A percentile compares a stretch with the other conserved stretches of the same genome.
phyloP scores from a whole-genome alignment of 2,329 filamentous ascomycete species.

The Epichloe gansuensis region DNA sequence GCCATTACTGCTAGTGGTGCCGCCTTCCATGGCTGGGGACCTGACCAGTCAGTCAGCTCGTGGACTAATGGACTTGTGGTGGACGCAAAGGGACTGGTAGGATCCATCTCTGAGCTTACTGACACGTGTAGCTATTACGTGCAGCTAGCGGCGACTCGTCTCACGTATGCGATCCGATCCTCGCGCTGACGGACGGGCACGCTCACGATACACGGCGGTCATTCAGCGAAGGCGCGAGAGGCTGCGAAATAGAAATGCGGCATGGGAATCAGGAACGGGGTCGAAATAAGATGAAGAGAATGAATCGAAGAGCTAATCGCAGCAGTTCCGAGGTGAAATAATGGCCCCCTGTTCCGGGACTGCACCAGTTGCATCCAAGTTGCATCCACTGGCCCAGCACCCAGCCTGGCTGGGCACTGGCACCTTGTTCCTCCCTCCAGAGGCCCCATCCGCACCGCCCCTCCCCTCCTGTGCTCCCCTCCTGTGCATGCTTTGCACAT shows the following conservation, averaged over 20 bases:
- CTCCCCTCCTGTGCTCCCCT: too few species aligned
- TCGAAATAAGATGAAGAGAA: not conserved
- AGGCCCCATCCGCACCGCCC: too few species aligned
- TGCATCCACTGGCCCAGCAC: too few species aligned
- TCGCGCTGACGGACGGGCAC: not conserved
- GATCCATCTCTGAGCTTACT: too few species aligned
- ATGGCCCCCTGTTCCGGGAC: too few species aligned
- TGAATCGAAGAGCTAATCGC: not conserved
- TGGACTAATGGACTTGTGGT: too few species aligned
- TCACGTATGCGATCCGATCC: not conserved
- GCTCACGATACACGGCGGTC: not conserved
- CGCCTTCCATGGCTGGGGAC: constrained; percentile 7
- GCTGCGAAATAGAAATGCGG: not conserved
- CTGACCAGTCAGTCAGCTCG: not conserved
- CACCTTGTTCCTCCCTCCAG: too few species aligned
- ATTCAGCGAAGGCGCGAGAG: not conserved
- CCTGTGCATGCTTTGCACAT: too few species aligned
- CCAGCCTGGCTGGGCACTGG: too few species aligned
- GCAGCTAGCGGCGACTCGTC: not conserved
- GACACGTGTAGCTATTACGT: too few species aligned
- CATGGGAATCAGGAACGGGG: not conserved
- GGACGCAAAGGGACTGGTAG: too few species aligned
- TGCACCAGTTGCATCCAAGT: too few species aligned
- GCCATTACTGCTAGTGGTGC: constrained; percentile 16
- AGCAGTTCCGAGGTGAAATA: not conserved